Evolutionary conservation across 345 rosid species (phyloP).

Genomic region (Sisymbrium altissimum): DNA sequence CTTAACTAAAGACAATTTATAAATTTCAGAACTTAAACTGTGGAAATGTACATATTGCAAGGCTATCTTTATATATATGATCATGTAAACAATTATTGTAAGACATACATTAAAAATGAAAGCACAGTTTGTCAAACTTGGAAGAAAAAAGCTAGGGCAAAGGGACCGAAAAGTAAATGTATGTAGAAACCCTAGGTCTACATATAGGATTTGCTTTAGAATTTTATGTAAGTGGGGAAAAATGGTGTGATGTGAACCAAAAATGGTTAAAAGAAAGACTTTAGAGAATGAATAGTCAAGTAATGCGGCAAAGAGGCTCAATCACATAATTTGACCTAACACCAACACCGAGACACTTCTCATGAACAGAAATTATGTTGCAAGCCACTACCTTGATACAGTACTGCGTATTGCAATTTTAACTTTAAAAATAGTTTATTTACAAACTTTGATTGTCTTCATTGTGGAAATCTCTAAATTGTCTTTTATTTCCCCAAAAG

Average conservation of each 20-base stretch:
- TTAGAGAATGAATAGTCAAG: slow-evolving; percentile 36
- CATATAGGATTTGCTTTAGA: slow-evolving; percentile 7
- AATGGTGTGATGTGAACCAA: not conserved
- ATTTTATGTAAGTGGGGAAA: not conserved
- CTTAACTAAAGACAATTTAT: not conserved
- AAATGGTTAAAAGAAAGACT: not conserved
- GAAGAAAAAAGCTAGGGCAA: slow-evolving; percentile 15
- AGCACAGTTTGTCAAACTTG: slow-evolving; percentile 29
- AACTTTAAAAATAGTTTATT: not conserved
- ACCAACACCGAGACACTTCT: slow-evolving; percentile 18
- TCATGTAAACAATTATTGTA: not conserved
- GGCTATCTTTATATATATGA: not conserved
- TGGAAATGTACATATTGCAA: not conserved
- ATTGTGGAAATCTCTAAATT: slow-evolving; percentile 9
- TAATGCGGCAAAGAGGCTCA: slow-evolving; percentile 34
- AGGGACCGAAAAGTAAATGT: slow-evolving; percentile 1
- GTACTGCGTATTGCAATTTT: not conserved
- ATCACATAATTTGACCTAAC: slow-evolving; percentile 29
- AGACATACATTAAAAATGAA: not conserved
- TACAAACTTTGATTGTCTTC: not conserved
- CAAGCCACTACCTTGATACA: slow-evolving; percentile 24
- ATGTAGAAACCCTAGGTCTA: slow-evolving; percentile 26
- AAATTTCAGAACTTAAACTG: not conserved
- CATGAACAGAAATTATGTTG: slow-evolving; percentile 33
- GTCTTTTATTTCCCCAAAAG: slow-evolving; percentile 18